phyloP scores from a whole-genome alignment of 176 grass and related monocot species.

The Sorghum bicolor region DNA sequence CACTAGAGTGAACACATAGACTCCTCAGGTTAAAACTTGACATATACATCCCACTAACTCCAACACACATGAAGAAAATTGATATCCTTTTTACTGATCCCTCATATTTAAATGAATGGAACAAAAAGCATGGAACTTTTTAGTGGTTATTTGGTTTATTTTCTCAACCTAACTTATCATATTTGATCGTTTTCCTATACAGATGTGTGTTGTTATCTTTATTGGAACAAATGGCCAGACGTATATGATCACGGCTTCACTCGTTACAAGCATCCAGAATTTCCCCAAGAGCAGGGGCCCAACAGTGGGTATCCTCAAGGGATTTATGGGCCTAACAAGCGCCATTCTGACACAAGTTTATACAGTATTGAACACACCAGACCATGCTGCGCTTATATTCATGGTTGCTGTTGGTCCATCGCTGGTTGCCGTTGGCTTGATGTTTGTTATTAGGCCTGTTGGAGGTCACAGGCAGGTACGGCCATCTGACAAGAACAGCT shows the following conservation, averaged over 20 bases:
- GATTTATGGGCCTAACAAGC: constrained; percentile 67
- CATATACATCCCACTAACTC: background rate
- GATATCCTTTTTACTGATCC: background rate
- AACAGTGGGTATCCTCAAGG: constrained; percentile 79
- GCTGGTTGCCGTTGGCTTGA: constrained; percentile 55
- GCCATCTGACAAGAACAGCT: constrained; percentile 59
- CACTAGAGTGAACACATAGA: background rate
- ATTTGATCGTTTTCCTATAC: background rate
- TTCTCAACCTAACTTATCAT: background rate
- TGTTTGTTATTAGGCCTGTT: constrained; percentile 81
- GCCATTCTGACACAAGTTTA: constrained; percentile 79
- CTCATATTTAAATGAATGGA: background rate
- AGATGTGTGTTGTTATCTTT: constrained; percentile 87
- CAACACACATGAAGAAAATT: background rate
- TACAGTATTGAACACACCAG: constrained; percentile 47
- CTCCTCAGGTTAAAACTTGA: background rate
- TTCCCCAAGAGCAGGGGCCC: constrained; percentile 86
- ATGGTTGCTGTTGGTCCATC: constrained; percentile 72
- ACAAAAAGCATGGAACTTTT: background rate
- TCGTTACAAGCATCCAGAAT: constrained; percentile 85
- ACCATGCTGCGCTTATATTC: constrained; percentile 59
- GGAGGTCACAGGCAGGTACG: constrained; percentile 59
- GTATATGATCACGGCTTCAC: constrained; percentile 76
- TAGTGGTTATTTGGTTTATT: constrained; percentile 4
- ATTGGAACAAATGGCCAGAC: constrained; percentile 71